Base-by-base conservation (phyloP, 305 asterid genomes). In the Plantago lanceolata region DNA sequence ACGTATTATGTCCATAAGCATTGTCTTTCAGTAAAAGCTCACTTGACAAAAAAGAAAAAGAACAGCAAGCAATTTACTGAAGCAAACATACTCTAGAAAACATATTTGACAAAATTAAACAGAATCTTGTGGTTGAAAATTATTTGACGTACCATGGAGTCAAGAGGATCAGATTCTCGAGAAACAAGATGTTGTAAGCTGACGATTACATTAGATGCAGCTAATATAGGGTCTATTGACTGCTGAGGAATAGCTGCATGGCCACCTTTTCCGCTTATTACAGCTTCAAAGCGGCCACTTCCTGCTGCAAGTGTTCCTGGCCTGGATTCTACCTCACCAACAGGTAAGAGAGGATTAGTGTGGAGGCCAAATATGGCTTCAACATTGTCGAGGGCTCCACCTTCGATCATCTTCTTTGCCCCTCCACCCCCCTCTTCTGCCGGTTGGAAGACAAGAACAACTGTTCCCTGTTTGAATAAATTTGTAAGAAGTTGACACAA, bases 401-500 rank as follows among this genome's bases (percentile, higher is more conserved):
- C 88, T 68, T 87, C 97, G 59, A 92, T 31, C 91, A 92, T 85
- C 78, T 68, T 81, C 79, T 82, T 87, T 8, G 95, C 96, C 67
- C 97, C 98, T 33, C 94, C 96, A 51, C 88, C 88, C 57, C 97
- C 96, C 81, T 92, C 98, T 77, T 92, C 98, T 21, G 95, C 98
- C 9, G 98, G 98, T 80, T 92, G 98, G 79, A 89, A 92, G 63
- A 92, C 84, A 15, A 92, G 87, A 68, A 85, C 84, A 61, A 84
- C 95, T 0, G 97, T 59, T 40, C 64, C 64, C 64, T 59, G 56
- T 51, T 19, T 51, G 16, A 19, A 24, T 51, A 8, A 51, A 19
- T 28, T 18, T 28, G 1, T 51, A 19, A 51, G 56, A 51, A 51
- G 3, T 6, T 19, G 29, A 9, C 29, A 9, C 21, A 51, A 51